A percentile compares a stretch with the other conserved stretches of the same genome.
These are phyloP conservation scores for Meredithiella fracta DNA, from an alignment of 2,329 filamentous ascomycete species.

Conservation along the genomic window DNA sequence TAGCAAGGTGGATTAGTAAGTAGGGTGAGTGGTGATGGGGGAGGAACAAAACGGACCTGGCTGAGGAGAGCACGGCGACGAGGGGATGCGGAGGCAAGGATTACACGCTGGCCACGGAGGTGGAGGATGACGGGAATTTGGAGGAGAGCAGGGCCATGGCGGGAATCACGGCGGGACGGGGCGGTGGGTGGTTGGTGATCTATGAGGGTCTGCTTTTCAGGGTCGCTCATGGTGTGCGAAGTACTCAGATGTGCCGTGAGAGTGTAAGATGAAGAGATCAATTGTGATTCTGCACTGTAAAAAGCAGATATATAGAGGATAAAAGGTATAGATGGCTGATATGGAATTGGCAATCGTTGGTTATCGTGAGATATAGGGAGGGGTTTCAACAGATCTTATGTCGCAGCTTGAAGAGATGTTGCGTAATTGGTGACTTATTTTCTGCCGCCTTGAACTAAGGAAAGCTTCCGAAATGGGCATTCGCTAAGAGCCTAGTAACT, in stretches of 20 bases:
- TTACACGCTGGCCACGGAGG: slow-evolving; percentile 62
- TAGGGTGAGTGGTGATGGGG: neutral
- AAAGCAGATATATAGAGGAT: neutral
- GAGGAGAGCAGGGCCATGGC: slow-evolving; percentile 46
- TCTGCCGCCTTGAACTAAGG: neutral
- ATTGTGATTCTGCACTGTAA: neutral
- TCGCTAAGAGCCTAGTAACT: neutral
- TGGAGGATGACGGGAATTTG: slow-evolving; percentile 63
- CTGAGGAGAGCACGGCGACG: slow-evolving; percentile 66
- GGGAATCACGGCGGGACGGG: slow-evolving; percentile 20
- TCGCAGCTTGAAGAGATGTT: slow-evolving; percentile 1
- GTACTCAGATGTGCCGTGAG: neutral
- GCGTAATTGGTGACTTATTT: neutral
- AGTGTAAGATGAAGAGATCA: neutral
- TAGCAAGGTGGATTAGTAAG: neutral
- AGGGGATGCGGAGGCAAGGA: slow-evolving; percentile 82
- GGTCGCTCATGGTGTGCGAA: slow-evolving; percentile 7
- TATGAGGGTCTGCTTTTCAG: slow-evolving; percentile 14
- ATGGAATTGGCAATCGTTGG: neutral
- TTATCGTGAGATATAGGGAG: neutral
- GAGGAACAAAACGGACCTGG: slow-evolving; percentile 31
- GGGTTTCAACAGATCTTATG: neutral
- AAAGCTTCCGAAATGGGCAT: neutral
- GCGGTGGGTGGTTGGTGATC: slow-evolving; percentile 3
- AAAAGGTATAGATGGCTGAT: neutral